Base-by-base conservation (phyloP, 2,329 filamentous ascomycete genomes). In the Aspergillus intermedius region DNA sequence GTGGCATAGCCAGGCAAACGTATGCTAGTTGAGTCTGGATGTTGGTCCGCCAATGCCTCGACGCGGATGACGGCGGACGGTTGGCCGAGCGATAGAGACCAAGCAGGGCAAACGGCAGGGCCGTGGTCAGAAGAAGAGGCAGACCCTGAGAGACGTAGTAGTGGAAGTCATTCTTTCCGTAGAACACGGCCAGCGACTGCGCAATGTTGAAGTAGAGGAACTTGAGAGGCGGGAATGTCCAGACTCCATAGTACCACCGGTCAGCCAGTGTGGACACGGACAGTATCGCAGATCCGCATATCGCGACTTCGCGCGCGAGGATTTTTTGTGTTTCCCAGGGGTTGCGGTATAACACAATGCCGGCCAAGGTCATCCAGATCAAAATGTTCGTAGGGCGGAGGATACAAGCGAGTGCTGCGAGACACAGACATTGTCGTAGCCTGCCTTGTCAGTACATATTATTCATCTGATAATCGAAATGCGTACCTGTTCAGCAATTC, bases 91-190 rank as follows among this genome's bases (percentile, higher is more conserved):
- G 69, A 61, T 78, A 85, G 6, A 94, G 63, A 0, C 84, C 87
- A 12, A 78, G 53, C 1, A 86, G 60, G 7, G 82, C 79, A 64
- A 95, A 95, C 0, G 91, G 91, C 2, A 96, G 73, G 39, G 83
- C 83, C 1, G 88, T 91, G 7, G 86, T 95, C 28, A 93, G 83
- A 4, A 96, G 80, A 0, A 97, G 78, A 2, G 93, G 91, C 22
- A 95, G 77, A 4, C 90, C 93, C 70, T 98, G 91, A 0, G 87
- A 86, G 25, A 95, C 70, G 67, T 96, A 98, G 72, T 97, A 98
- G 68, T 96, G 90, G 78, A 86, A 86, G 53, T 88, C 83, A 69
- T 95, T 97, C 43, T 76, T 80, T 19, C 93, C 93, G 65, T 98
- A 98, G 69, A 97, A 97, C 43, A 91, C 81, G 22, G 93, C 89